Conservation (phyloP, 768 basidiomycete genomes). For the Boletus vermiculosoides region DNA sequence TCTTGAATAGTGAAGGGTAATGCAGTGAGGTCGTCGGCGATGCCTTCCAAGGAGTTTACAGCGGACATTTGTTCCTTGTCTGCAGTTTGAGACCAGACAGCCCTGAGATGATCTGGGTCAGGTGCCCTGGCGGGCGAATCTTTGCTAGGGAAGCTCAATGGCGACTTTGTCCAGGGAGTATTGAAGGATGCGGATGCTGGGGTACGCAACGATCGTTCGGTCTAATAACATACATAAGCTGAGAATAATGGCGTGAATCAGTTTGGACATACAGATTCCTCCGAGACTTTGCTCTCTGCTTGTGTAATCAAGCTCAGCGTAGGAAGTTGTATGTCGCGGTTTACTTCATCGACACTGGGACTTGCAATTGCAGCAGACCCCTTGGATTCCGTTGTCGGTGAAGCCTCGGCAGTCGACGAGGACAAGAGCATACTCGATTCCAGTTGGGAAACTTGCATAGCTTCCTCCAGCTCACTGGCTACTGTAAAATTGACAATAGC, state of each 20-base stretch:
- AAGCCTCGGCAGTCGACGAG: slow-evolving; percentile 18
- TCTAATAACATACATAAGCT: slow-evolving; percentile 29
- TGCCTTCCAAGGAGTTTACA: slow-evolving; percentile 80
- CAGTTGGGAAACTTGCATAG: slow-evolving; percentile 2
- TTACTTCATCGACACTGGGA: slow-evolving; percentile 9
- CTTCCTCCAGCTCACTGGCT: slow-evolving; percentile 66
- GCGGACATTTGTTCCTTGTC: slow-evolving; percentile 64
- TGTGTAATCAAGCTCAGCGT: slow-evolving; percentile 26
- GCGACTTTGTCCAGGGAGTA: slow-evolving; percentile 53
- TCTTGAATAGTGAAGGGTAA: slow-evolving; percentile 82
- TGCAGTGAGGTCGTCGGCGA: slow-evolving; percentile 77
- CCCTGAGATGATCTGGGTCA: slow-evolving; percentile 82
- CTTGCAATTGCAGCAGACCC: slow-evolving; percentile 7
- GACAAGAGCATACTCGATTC: slow-evolving; percentile 27
- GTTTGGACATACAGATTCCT: slow-evolving; percentile 49
- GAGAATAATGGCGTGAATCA: background rate
- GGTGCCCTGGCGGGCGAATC: slow-evolving; percentile 68
- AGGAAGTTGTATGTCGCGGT: slow-evolving; percentile 14
- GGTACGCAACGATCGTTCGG: slow-evolving; percentile 46
- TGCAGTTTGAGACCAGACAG: slow-evolving; percentile 79
- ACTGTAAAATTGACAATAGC: slow-evolving; percentile 72
- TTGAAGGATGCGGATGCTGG: slow-evolving; percentile 40
- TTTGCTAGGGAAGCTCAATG: slow-evolving; percentile 55
- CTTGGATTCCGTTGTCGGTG: slow-evolving; percentile 12
- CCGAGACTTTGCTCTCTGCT: slow-evolving; percentile 50